A percentile compares a stretch with the other conserved stretches of the same genome.
Conservation (phyloP, 257 asterid species). For the Henckelia pumila region DNA sequence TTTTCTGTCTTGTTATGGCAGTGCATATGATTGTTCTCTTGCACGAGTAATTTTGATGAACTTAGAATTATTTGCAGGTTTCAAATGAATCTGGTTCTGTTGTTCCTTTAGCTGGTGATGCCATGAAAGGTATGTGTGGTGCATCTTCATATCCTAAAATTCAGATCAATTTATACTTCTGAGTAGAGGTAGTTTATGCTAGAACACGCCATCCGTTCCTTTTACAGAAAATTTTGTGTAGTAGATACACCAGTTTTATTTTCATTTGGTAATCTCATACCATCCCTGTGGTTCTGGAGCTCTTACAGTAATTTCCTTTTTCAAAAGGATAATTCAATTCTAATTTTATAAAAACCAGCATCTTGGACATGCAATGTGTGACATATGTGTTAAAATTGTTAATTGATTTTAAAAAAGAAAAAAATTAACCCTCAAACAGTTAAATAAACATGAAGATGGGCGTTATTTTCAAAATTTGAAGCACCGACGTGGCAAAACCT, state of each 20-base stretch:
- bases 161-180: slow-evolving; percentile 3
- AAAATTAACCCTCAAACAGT: no score
- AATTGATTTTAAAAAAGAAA: no score
- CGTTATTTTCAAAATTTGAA: no score
- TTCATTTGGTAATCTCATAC: background rate
- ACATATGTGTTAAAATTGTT: no score
- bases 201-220: slow-evolving; percentile 10
- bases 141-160: slow-evolving; percentile 5
- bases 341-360: no score
- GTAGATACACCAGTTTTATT: background rate
- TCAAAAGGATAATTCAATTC: background rate
- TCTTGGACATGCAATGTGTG: no score
- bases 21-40: background rate
- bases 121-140: slow-evolving; percentile 46
- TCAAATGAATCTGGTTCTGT: slow-evolving; percentile 44
- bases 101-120: slow-evolving; percentile 35
- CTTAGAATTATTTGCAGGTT: slow-evolving; percentile 30
- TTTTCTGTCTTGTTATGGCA: slow-evolving; percentile 10
- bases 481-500: no score
- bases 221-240: slow-evolving; percentile 5
- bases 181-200: background rate
- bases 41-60: slow-evolving; percentile 5
- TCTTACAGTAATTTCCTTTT: no score
- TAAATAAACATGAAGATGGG: no score
- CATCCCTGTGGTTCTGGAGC: background rate